Evolutionary conservation across 176 grass and related monocot species (phyloP), one percentile per base, ranked within the genome.

Genomic region (Coix lacrymajobi): DNA sequence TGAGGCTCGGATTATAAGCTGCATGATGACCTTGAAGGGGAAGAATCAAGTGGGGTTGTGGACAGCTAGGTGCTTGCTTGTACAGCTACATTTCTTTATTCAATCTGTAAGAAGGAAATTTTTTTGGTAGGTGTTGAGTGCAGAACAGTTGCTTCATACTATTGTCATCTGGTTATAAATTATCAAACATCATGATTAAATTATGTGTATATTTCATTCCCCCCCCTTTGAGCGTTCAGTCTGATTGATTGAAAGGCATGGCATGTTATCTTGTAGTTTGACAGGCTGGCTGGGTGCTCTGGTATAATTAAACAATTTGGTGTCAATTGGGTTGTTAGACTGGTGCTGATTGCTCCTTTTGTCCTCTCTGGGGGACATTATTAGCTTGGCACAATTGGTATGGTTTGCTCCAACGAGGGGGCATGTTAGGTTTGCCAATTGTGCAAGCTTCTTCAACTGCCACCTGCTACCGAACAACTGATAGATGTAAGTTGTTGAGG

Each of bases 71-170:
- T 91, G 90, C 90, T 92, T 91, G 85, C 81, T 83, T 97, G 94
- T 97, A 97, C 91, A 97, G 94, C 73, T 88, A 88, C 76, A 96
- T 92, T 93, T 97, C 86, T 97, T 93, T 76, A 97, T 97, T 97
- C 91, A 93, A 93, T 91, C 91, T 93, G 91, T 97, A 93, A 97
- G 91, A 93, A 92, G 82, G 79, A 96, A 49, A 79, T 65, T 15
- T 83, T 93, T 92, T 91, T 82, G 86, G 71, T 89, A 87, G 92
- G 77, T 79, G 62, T 87, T 86, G 83, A 78, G 83, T 86, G 72
- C 83, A 86, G 66, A 82, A 68, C 58, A 49, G 78, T 76, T 56
- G 73, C 34, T 85, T 85, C 73, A 86, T 90, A 86, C 88, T 41
- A 78, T 73, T 86, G 65, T 83, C 66, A 79, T 78, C 83, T 83